Evolutionary conservation across 352 stramenopile species (phyloP), one percentile per base, ranked within the genome.

Genomic region (Phytophthora pinifolia): DNA sequence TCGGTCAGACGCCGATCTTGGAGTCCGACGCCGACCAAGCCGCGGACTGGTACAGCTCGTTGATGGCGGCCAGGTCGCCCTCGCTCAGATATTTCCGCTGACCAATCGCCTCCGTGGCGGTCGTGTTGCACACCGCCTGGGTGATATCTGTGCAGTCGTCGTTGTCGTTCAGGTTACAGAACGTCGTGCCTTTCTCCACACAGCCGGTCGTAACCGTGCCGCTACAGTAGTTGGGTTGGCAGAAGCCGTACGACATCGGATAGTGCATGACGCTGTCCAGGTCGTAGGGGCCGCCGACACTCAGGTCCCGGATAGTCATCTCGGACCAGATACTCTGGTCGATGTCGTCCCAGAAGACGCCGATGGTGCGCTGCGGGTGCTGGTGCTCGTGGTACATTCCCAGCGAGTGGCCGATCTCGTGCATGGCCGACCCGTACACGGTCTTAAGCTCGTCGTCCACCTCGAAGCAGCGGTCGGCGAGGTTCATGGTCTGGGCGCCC

Each of bases 371-470:
- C n/a, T 74, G 55, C 14, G 79, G 76, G 57, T 92, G 83, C 64
- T 89, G 79, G 64, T 92, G 79, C 60, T 92, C 83, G 64, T 92
- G 80, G 70, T 91, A 92, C 46, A 92, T 60, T 7, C 80, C 83
- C 10, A 92, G 52, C 25, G 70, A 74, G 65, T 92, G 83, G n/a
- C 79, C 74, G 32, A 92, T 86, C 50, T 92, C 83, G 67, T 92
- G 82, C 75, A 92, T 88, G 61, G 78, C 76, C 42, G 79, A 82
- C 13, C 82, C 82, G 51, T 83, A 89, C 45, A 81, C 77, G 15
- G 77, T 79, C 67, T 89, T 89, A 39, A 87, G 70, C 22, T 72
- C 61, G 59, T 86, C 75, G 59, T 92, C 80, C 45, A 80, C 73
- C 51, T 88, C 77, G 43, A 90, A 90, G 65, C 80, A 90, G 13